These are phyloP conservation scores for Rubia yunnanensis DNA, from an alignment of 257 asterid genomes.

Conservation along the genomic window DNA sequence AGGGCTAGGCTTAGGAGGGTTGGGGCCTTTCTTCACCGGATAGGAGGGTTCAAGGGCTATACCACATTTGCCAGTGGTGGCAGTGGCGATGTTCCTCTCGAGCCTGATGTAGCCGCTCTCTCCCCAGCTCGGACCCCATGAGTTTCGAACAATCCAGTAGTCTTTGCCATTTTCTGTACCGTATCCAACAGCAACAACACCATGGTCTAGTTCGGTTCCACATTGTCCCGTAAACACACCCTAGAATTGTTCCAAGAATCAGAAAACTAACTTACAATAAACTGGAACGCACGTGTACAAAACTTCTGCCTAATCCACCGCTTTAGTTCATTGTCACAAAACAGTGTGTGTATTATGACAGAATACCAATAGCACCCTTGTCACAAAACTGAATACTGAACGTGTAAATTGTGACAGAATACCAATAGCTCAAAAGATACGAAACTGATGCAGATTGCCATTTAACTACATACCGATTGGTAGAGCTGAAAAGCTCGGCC, in stretches of 20 bases:
- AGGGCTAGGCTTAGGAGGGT: constrained; percentile 88
- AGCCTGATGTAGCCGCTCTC: constrained; percentile 72
- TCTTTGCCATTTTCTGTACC: constrained; percentile 59
- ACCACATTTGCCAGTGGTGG: constrained; percentile 66
- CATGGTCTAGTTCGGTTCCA: constrained; percentile 76
- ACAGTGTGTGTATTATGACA: not conserved
- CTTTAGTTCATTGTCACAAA: no score
- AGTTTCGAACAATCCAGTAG: constrained; percentile 77
- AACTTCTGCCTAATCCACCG: no score
- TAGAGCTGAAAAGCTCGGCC: constrained; percentile 92
- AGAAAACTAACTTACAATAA: not conserved
- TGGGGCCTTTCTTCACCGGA: constrained; percentile 58
- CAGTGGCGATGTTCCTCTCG: constrained; percentile 47
- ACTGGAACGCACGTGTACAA: not conserved
- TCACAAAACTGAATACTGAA: no score
- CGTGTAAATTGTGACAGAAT: not conserved
- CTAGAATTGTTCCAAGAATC: constrained; percentile 19
- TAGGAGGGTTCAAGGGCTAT: constrained; percentile 78
- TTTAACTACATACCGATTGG: constrained; percentile 41
- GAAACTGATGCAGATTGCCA: no score
- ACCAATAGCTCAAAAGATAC: no score
- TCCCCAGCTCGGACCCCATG: constrained; percentile 92
- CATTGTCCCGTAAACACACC: constrained; percentile 78
- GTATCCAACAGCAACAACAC: constrained; percentile 77
- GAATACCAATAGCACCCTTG: no score